phyloP scores from a whole-genome alignment of 257 asterid genomes.

The Cinchona pubescens region DNA sequence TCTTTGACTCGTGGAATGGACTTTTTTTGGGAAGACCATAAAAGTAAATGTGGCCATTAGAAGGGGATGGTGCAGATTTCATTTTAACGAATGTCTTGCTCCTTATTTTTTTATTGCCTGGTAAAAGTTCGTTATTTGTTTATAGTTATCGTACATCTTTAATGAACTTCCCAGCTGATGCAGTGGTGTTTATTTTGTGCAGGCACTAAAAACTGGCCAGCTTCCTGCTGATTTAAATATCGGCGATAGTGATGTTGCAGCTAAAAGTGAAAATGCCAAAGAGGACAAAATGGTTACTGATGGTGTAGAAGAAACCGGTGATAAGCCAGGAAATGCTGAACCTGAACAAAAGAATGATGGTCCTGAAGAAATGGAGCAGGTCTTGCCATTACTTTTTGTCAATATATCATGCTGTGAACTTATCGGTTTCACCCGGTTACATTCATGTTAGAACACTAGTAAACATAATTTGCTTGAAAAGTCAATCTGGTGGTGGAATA shows the following conservation, averaged over 20 bases:
- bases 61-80: neutral
- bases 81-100: neutral
- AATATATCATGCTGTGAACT: neutral
- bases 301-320: conserved; percentile 39
- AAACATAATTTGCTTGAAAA: neutral
- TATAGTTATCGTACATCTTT: neutral
- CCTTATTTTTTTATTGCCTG: conserved; percentile 10
- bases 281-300: conserved; percentile 61
- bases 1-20: neutral
- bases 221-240: conserved; percentile 80
- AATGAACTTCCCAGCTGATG: conserved; percentile 9
- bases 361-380: conserved; percentile 83
- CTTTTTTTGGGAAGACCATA: neutral
- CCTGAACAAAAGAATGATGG: conserved; percentile 51
- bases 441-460: neutral
- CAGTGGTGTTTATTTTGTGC: conserved; percentile 20
- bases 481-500: neutral
- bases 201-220: conserved; percentile 96
- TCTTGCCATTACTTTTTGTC: conserved; percentile 6
- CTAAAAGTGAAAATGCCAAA: conserved; percentile 41
- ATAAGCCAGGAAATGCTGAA: conserved; percentile 35
- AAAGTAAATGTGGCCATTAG: neutral
- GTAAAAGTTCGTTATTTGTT: conserved; percentile 1
- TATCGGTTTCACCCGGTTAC: neutral
- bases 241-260: conserved; percentile 35